These are phyloP conservation scores for Russula brevipes DNA, from an alignment of 768 basidiomycete species.

Conservation along the genomic window DNA sequence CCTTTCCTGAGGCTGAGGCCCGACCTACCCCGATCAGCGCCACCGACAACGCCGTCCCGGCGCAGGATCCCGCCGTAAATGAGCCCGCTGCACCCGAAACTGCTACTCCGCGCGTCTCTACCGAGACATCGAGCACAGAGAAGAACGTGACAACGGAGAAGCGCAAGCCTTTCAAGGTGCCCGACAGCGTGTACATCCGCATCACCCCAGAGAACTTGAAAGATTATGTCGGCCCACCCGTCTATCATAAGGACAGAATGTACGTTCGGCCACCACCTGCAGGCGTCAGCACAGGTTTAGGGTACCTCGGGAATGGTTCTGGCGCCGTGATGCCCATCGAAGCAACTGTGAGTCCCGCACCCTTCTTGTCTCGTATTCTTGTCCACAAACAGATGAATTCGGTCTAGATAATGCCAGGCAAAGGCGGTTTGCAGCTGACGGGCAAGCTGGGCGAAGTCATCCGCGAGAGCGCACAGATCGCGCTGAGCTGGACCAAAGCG, in stretches of 20 bases:
- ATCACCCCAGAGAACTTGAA: constrained; percentile 87
- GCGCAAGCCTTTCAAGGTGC: constrained; percentile 77
- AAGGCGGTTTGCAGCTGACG: constrained; percentile 85
- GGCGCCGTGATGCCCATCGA: constrained; percentile 98
- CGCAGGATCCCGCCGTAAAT: constrained; percentile 44
- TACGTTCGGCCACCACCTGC: constrained; percentile 77
- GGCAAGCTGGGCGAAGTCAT: constrained; percentile 99
- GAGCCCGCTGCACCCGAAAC: constrained; percentile 34
- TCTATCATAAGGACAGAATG: constrained; percentile 93
- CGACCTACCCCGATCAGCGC: constrained; percentile 25
- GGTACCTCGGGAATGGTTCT: constrained; percentile 93
- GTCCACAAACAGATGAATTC: neutral
- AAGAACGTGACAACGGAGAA: constrained; percentile 69
- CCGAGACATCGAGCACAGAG: constrained; percentile 17
- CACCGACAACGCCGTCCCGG: constrained; percentile 41
- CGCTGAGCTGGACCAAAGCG: constrained; percentile 85
- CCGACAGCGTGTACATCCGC: constrained; percentile 66
- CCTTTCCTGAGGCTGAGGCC: constrained; percentile 62
- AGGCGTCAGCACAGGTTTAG: constrained; percentile 92
- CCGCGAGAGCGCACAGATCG: constrained; percentile 92
- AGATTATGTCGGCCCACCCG: constrained; percentile 93
- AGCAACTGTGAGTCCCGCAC: constrained; percentile 61
- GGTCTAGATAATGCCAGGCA: constrained; percentile 88
- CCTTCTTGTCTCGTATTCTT: neutral
- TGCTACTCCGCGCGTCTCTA: constrained; percentile 26